phyloP scores from a whole-genome alignment of 2,329 filamentous ascomycete genomes.

The Chaetomium strumarium region DNA sequence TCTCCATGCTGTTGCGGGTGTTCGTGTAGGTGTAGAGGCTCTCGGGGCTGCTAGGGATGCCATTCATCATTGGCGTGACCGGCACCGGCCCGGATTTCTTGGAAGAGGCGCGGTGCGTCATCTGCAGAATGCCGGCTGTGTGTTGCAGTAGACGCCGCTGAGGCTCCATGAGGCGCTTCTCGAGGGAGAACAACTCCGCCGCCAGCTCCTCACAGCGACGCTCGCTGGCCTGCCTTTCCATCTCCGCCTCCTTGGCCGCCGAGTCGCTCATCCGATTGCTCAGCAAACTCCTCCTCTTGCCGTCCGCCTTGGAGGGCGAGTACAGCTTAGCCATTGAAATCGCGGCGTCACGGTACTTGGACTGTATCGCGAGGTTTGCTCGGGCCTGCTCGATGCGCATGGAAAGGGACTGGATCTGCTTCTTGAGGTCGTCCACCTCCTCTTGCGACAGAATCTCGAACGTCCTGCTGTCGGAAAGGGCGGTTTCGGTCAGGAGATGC shows the following conservation, averaged over 20 bases:
- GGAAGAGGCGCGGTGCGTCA: slow-evolving; percentile 73
- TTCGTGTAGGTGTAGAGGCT: slow-evolving; percentile 67
- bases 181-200: slow-evolving; percentile 70
- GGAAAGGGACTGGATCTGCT: slow-evolving; percentile 66
- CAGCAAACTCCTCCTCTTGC: slow-evolving; percentile 44
- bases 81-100: slow-evolving; percentile 47
- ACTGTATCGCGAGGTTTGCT: slow-evolving; percentile 80
- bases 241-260: slow-evolving; percentile 57
- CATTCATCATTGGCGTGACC: slow-evolving; percentile 39
- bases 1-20: slow-evolving; percentile 53
- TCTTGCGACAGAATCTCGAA: slow-evolving; percentile 86
- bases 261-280: slow-evolving; percentile 46
- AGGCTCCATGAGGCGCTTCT: slow-evolving; percentile 68
- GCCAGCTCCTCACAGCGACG: slow-evolving; percentile 82
- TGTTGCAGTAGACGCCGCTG: slow-evolving; percentile 77
- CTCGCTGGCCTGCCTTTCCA: slow-evolving; percentile 67
- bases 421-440: slow-evolving; percentile 88
- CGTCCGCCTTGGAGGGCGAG: slow-evolving; percentile 41
- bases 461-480: slow-evolving; percentile 77
- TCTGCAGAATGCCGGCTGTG: slow-evolving; percentile 84
- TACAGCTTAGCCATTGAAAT: slow-evolving; percentile 80
- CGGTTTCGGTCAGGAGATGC: slow-evolving; percentile 89
- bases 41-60: slow-evolving; percentile 68
- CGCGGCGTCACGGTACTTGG: slow-evolving; percentile 90
- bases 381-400: slow-evolving; percentile 76